phyloP scores from a whole-genome alignment of 345 rosid genomes.

The Erysimum cheiranthoides region DNA sequence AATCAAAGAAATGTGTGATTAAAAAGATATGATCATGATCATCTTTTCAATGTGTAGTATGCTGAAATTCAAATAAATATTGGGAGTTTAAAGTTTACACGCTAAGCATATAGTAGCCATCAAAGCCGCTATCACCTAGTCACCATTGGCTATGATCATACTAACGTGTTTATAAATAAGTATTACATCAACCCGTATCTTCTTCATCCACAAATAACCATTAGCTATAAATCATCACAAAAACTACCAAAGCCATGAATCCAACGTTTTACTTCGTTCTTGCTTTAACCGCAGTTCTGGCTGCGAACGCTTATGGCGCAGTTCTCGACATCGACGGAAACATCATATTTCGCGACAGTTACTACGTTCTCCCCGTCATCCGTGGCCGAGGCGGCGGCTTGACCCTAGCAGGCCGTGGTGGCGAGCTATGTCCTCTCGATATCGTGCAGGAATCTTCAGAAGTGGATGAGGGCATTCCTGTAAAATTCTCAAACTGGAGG shows the following conservation, averaged over 20 bases:
- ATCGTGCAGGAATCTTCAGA: conserved; percentile 44
- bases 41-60: conserved; percentile 6
- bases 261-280: conserved; percentile 33
- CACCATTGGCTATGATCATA: conserved; percentile 1
- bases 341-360: conserved; percentile 20
- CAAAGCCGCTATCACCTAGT: conserved; percentile 12
- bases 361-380: conserved; percentile 44
- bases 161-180: conserved; percentile 22
- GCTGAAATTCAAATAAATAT: neutral
- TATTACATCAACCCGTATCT: conserved; percentile 5
- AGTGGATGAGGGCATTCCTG: conserved; percentile 38
- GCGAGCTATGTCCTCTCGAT: conserved; percentile 16
- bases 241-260: conserved; percentile 26
- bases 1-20: conserved; percentile 9
- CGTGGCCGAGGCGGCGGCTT: conserved; percentile 46
- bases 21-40: neutral
- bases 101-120: neutral
- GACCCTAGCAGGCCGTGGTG: conserved; percentile 40
- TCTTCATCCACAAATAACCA: conserved; percentile 16
- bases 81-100: conserved; percentile 23
- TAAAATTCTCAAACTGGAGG: conserved; percentile 42
- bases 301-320: conserved; percentile 2
- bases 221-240: neutral
- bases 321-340: conserved; percentile 42
- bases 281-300: conserved; percentile 23